phyloP scores from a whole-genome alignment of 2,329 filamentous ascomycete genomes.

The Epichloe sylvatica region DNA sequence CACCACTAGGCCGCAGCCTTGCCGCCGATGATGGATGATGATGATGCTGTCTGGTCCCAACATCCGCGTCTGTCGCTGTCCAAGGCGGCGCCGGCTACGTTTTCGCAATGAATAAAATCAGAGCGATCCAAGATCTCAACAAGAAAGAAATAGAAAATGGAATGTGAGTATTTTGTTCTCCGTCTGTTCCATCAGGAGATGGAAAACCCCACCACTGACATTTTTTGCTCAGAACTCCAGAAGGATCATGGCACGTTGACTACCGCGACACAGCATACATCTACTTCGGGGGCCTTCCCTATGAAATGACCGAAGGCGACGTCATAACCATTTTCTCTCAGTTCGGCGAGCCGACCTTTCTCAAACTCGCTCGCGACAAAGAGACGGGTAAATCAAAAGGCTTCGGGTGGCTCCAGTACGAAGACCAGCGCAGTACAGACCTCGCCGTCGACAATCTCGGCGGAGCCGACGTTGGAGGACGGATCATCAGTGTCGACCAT shows the following conservation, averaged over 20 bases:
- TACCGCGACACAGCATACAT: conserved; percentile 95
- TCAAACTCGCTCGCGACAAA: conserved; percentile 86
- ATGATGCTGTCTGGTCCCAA: background rate
- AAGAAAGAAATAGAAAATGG: conserved; percentile 86
- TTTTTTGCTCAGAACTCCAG: conserved; percentile 45
- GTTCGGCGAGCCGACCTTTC: conserved; percentile 84
- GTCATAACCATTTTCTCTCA: conserved; percentile 94
- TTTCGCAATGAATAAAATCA: conserved; percentile 74
- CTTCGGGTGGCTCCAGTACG: conserved; percentile 95
- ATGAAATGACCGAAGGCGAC: conserved; percentile 88
- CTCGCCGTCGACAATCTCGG: conserved; percentile 92
- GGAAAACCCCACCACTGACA: conserved; percentile 12
- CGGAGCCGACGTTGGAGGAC: conserved; percentile 68
- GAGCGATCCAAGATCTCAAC: conserved; percentile 83
- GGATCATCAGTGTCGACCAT: conserved; percentile 79
- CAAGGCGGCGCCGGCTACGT: background rate
- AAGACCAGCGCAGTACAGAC: conserved; percentile 92
- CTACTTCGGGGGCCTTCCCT: conserved; percentile 93
- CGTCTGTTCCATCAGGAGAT: background rate
- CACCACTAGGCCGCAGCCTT: conserved; percentile 5
- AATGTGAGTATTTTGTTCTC: conserved; percentile 40
- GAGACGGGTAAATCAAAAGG: conserved; percentile 88
- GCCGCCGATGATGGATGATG: background rate
- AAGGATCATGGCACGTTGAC: conserved; percentile 92
- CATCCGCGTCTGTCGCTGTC: background rate